Evolutionary conservation across 1,139 yeast genomes (phyloP).

Genomic region (Yarrowia galli): DNA sequence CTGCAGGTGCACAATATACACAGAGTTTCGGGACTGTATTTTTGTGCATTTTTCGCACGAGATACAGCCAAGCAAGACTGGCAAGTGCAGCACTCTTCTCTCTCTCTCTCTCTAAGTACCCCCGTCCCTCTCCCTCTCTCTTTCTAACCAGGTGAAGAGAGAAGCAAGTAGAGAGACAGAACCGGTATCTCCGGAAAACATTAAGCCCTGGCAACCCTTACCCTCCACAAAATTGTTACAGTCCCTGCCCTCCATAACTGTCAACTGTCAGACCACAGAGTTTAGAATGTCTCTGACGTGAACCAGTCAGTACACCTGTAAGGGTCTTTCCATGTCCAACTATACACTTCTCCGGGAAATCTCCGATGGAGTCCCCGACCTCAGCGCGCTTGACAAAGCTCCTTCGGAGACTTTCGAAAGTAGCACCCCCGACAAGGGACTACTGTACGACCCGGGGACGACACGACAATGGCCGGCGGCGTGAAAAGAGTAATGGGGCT

Average conservation of each 20-base stretch:
- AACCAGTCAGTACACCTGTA: not conserved
- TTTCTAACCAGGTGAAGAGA: no score
- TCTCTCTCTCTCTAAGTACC: no score
- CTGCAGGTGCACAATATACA: constrained; percentile 17
- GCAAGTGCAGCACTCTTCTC: not conserved
- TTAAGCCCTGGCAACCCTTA: no score
- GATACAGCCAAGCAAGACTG: not conserved
- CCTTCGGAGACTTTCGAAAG: no score
- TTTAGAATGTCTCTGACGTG: no score
- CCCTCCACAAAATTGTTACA: no score
- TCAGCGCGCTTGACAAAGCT: no score
- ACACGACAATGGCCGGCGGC: no score
- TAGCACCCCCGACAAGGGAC: not conserved
- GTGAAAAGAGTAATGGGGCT: no score
- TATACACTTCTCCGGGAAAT: constrained; percentile 30
- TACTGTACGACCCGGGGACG: not conserved
- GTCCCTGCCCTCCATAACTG: no score
- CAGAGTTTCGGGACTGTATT: constrained; percentile 26
- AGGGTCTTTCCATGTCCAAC: constrained; percentile 7
- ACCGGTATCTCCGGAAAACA: constrained; percentile 24
- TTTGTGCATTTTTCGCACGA: constrained; percentile 6
- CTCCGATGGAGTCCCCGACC: not conserved
- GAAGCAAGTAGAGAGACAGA: no score
- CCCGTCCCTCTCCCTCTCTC: no score
- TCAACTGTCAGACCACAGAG: not conserved